Evolutionary conservation across 148 eudicot genomes (phyloP), one percentile per base, ranked within the genome.

Genomic region (Spergularia marina): DNA sequence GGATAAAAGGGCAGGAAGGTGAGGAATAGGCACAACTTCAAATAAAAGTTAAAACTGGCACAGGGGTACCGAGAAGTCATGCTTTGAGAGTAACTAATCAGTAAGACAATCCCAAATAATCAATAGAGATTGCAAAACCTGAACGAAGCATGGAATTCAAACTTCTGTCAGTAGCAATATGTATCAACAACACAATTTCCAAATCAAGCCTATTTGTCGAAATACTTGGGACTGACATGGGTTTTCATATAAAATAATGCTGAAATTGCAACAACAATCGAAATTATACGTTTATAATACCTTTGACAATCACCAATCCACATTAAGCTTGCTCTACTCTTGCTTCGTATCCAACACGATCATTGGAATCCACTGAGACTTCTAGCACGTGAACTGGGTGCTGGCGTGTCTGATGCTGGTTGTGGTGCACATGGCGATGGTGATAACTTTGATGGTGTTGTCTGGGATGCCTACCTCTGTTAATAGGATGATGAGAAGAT

Each of bases 391-490:
- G 79, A 20, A 54, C 56, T 4, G 80, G 61, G 40, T 76, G 72
- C 61, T 76, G 83, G 70, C 56, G 79, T 47, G 60, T 71, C 60
- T 39, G 75, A 1, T 55, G 81, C 49, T 77, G 80, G 44, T 18
- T 61, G 53, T 65, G 81, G 65, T 78, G 73, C 18, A 58, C n/a
- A 53, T 56, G 75, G 17, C 21, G 82, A 57, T 69, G 79, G 21
- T 80, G 77, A 49, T 67, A 66, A 74, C 74, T 66, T 16, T 16
- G 61, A 53, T 59, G 74, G 70, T 71, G 76, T 71, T 71, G 83
- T 59, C 79, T 72, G 10, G 47, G 21, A 18, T 81, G 73, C 64
- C 80, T 51, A 13, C 80, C 52, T 74, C 74, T 74, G 15, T 74
- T 62, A 36, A 16, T 4, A 41, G 78, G 77, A 49, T 49, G 47